Percentiles rank a stretch among this genome's conserved stretches.
Conservation (phyloP, 139 green algal species). For the Asterochloris sp. region DNA sequence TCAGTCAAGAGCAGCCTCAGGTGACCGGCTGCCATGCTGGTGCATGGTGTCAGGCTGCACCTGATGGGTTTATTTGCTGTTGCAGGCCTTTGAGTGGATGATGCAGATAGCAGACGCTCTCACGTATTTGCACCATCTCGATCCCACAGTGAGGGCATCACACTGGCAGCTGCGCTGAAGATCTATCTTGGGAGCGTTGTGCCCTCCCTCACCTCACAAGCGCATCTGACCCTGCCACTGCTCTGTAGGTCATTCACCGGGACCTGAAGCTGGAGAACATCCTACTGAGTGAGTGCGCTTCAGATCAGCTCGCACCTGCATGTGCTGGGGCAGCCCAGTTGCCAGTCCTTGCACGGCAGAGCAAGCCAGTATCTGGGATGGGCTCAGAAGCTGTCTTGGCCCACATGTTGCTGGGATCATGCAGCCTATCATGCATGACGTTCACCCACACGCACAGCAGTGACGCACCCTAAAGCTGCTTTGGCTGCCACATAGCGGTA, state of each 20-base stretch:
- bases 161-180: not conserved
- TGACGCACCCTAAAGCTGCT: no score
- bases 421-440: no score
- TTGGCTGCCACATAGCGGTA: no score
- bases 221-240: not conserved
- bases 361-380: not conserved
- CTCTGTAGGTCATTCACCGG: constrained; percentile 9
- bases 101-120: constrained; percentile 34
- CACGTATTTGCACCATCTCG: constrained; percentile 25
- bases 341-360: not conserved
- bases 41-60: no score
- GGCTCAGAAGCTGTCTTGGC: not conserved
- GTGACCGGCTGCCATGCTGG: no score
- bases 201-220: not conserved
- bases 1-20: no score
- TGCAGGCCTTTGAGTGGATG: constrained; percentile 27
- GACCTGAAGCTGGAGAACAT: constrained; percentile 18
- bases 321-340: no score
- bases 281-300: constrained; percentile 1
- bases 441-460: no score
- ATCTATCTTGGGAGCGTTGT: not conserved
- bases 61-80: no score
- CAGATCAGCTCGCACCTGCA: not conserved
- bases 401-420: no score
- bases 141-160: constrained; percentile 13